A percentile compares a stretch with the other conserved stretches of the same genome.
Evolutionary conservation across 257 asterid species (phyloP).

Genomic region (Orobanche coerulescens): DNA sequence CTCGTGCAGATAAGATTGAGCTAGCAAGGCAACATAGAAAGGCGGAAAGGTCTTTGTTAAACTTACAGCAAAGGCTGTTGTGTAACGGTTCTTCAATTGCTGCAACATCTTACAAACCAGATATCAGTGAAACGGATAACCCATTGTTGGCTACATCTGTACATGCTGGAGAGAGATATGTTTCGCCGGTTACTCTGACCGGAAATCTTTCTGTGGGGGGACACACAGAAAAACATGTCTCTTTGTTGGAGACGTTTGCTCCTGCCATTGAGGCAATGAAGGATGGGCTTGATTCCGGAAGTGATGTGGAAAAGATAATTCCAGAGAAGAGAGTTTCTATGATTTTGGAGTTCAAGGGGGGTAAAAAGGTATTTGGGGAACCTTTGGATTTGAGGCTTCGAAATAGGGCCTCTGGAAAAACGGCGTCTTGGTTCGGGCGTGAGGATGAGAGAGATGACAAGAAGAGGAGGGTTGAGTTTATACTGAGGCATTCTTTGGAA

Average conservation of each 20-base stretch:
- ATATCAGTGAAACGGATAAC: constrained; percentile 30
- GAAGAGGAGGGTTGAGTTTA: constrained; percentile 79
- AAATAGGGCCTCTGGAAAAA: constrained; percentile 47
- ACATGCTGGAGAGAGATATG: constrained; percentile 44
- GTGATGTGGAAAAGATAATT: constrained; percentile 40
- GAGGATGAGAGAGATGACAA: constrained; percentile 88
- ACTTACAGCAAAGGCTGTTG: constrained; percentile 77
- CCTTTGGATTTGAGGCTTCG: constrained; percentile 77
- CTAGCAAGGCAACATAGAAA: constrained; percentile 90
- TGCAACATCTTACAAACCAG: constrained; percentile 37
- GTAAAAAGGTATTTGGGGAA: constrained; percentile 67
- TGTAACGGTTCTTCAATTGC: constrained; percentile 49
- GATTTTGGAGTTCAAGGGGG: constrained; percentile 59
- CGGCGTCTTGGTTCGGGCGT: constrained; percentile 51
- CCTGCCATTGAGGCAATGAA: constrained; percentile 94
- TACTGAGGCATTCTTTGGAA: constrained; percentile 65
- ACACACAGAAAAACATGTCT: constrained; percentile 29
- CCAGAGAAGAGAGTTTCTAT: constrained; percentile 59
- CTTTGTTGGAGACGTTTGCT: constrained; percentile 83
- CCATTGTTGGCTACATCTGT: constrained; percentile 41
- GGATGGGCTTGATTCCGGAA: constrained; percentile 64
- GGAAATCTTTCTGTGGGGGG: constrained; percentile 31
- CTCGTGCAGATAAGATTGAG: constrained; percentile 81
- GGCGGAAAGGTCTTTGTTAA: constrained; percentile 88
- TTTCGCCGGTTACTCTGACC: constrained; percentile 35